Evolutionary conservation across 345 rosid genomes (phyloP), one percentile per base, ranked within the genome.

Genomic region (Populus simonii): DNA sequence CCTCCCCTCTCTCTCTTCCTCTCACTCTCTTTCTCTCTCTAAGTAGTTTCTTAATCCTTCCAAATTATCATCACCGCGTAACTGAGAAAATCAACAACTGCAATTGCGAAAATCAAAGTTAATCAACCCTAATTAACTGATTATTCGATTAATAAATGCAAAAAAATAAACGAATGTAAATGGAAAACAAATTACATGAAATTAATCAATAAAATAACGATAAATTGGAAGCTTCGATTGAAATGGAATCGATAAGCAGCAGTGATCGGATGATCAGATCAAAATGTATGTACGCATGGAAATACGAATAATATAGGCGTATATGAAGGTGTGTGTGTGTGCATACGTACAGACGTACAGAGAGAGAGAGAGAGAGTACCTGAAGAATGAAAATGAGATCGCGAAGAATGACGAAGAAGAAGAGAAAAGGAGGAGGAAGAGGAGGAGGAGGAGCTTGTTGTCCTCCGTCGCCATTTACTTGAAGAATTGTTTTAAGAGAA

Each of bases 391-490:
- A 15, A 25, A 27, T 31, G n/a, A 55, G 61, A 59, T 41, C 68
- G 57, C 38, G 31, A 74, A 71, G 12, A 22, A 17, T 15, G 49
- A 33, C 25, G 78, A 38, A 36, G 38, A 38, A 6, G 49, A 53
- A 53, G 59, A 53, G 16, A 15, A 47, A 3, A 47, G 51, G 51
- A 53, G 59, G 22, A 18, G 59, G 57, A 18, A 0, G 8, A 51
- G 69, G 63, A 66, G 74, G 76, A 75, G 84, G 84, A 88, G 87
- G 86, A 66, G 86, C 67, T 53, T 53, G 23, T 83, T 78, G 86
- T 86, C 87, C 88, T 85, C 89, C 86, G 74, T 84, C 85, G 77
- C 86, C 86, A 79, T 88, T 81, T 74, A 78, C 77, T 57, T 74
- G 4, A 29, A 22, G 67, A 29, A 1, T 72, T 38, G 15, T 8